Evolutionary conservation across 768 basidiomycete species (phyloP).

Genomic region (Asterophora parasitica): DNA sequence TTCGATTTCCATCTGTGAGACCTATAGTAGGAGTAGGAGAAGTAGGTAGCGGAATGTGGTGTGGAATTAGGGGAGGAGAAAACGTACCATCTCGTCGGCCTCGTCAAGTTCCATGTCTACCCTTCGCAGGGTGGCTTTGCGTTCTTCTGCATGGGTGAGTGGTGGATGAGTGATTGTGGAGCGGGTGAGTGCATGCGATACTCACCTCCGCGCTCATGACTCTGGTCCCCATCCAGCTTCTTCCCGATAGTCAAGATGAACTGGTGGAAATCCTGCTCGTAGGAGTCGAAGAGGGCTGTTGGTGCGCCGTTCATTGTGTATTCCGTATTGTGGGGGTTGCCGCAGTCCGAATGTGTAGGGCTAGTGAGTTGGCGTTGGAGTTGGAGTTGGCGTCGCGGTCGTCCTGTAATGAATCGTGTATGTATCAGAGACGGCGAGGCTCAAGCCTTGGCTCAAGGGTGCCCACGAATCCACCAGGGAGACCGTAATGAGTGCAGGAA

Average conservation of each 20-base stretch:
- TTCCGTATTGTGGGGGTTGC: no score
- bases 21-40: slow-evolving; percentile 37
- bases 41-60: slow-evolving; percentile 1
- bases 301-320: slow-evolving; percentile 74
- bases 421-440: no score
- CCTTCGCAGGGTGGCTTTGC: slow-evolving; percentile 72
- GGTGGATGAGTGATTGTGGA: background rate
- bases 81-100: slow-evolving; percentile 87
- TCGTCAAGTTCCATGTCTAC: slow-evolving; percentile 97
- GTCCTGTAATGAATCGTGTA: no score
- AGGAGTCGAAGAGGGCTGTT: slow-evolving; percentile 82
- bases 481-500: background rate
- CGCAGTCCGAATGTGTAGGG: no score
- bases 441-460: no score
- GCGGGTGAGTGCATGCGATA: background rate
- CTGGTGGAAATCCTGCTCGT: slow-evolving; percentile 89
- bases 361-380: no score
- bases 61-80: background rate
- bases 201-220: slow-evolving; percentile 50
- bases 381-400: no score
- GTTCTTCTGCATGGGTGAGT: slow-evolving; percentile 51
- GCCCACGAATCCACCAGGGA: no score
- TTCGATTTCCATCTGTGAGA: slow-evolving; percentile 99
- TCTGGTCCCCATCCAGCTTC: slow-evolving; percentile 67
- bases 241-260: slow-evolving; percentile 69